Evolutionary conservation across 2,329 filamentous ascomycete species (phyloP), one percentile per base, ranked within the genome.

Genomic region (Tolypocladium inflatum): DNA sequence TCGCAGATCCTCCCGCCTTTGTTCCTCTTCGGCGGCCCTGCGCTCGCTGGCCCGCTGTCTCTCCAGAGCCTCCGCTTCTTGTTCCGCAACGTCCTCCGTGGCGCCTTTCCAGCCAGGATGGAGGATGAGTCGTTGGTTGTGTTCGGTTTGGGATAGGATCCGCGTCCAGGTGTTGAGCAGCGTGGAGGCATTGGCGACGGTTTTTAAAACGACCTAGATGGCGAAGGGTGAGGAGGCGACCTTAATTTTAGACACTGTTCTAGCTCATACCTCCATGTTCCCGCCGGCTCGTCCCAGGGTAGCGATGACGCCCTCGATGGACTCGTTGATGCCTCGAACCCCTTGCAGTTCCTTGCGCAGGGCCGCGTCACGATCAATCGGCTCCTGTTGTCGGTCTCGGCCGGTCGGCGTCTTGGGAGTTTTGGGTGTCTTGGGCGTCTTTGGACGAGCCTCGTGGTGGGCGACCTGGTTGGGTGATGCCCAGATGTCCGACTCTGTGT

Each of bases 91-190:
- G 73, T 99, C 94, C 67, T 92, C 86, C 5, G 85, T 89, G 35
- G 92, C 89, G 58, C 94, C 94, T 68, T 93, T 88, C 91, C 93
- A 99, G 59, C 85, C 80, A 2, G 91, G 89, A 68, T 96, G 89
- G 52, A 97, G 80, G 51, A 99, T 87, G 55, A 99, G 78, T 30
- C 94, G 86, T 72, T 97, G 92, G 70, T 96, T 97, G 74, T 99
- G 94, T 74, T 99, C 94, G 5, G 94, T 97, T 73, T 99, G 94
- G 8, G 91, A 94, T 15, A 99, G 83, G 63, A 99, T 97, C 56
- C 91, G 87, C 10, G 91, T 96, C 93, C 93, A 99, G 19, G 92
- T 96, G 66, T 95, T 91, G 38, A 99, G 85, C 17, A 99, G 82
- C 1, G 89, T 89, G 17, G 92, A 95, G 4, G 94, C 91, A 57